phyloP scores from a whole-genome alignment of 176 grass and related monocot genomes.

The Otatea glauca region DNA sequence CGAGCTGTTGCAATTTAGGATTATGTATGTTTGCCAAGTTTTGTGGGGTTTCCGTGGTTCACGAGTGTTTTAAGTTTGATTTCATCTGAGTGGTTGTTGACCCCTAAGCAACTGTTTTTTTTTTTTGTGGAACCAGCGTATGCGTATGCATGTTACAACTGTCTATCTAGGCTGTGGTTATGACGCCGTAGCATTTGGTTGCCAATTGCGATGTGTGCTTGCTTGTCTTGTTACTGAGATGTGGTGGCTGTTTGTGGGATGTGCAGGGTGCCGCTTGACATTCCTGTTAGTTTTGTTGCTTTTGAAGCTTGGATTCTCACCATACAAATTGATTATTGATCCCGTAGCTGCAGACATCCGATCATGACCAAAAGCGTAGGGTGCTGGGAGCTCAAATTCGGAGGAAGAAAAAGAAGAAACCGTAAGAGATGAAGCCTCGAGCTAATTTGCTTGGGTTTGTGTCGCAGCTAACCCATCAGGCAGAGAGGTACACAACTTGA shows the following conservation, averaged over 20 bases:
- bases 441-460: too few relatives aligned
- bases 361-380: too few relatives aligned
- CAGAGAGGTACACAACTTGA: too few relatives aligned
- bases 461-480: too few relatives aligned
- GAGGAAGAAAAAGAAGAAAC: too few relatives aligned
- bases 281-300: not conserved
- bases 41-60: not conserved
- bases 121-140: not conserved
- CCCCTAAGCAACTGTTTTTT: constrained; percentile 8
- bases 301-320: not conserved
- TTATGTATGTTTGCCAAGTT: not conserved
- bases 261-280: not conserved
- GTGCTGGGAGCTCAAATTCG: too few relatives aligned
- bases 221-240: not conserved
- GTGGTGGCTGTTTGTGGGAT: not conserved
- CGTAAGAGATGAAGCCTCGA: too few relatives aligned
- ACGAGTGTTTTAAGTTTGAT: constrained; percentile 4
- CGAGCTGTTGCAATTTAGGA: not conserved
- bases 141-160: not conserved
- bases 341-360: too few relatives aligned
- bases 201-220: not conserved
- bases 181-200: not conserved
- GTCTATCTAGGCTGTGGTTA: constrained; percentile 15
- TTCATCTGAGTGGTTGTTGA: not conserved
- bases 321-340: too few relatives aligned